Percentiles rank a stretch among this genome's conserved stretches.
These are phyloP conservation scores for Diutina siamensis DNA, from an alignment of 1,139 yeast species.

Conservation along the genomic window DNA sequence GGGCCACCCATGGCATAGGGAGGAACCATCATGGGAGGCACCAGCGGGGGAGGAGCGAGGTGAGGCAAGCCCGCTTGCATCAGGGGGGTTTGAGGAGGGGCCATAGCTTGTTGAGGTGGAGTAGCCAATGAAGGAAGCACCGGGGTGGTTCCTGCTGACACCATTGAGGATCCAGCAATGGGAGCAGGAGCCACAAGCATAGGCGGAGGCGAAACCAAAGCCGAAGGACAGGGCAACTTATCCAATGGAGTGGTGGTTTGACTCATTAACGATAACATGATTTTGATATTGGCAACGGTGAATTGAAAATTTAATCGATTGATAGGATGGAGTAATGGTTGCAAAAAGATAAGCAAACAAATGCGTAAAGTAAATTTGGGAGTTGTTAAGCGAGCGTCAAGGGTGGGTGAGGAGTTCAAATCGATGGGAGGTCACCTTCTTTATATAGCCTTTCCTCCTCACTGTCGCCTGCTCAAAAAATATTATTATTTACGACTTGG, in stretches of 20 bases:
- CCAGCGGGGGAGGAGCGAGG: background rate
- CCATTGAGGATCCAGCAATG: background rate
- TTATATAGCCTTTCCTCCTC: background rate
- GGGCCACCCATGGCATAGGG: background rate
- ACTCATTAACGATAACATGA: conserved; percentile 5
- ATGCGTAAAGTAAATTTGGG: background rate
- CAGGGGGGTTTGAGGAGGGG: background rate
- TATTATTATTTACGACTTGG: background rate
- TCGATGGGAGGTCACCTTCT: background rate
- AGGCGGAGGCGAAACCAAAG: background rate
- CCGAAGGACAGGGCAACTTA: background rate
- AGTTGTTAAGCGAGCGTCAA: conserved; percentile 5
- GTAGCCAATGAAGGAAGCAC: background rate
- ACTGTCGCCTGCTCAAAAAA: background rate
- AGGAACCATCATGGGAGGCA: background rate
- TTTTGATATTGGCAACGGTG: background rate
- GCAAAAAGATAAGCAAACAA: background rate
- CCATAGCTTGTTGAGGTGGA: background rate
- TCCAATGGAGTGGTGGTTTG: conserved; percentile 3
- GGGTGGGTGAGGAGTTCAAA: conserved; percentile 4
- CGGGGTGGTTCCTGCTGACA: background rate
- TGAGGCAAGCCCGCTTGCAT: conserved; percentile 5
- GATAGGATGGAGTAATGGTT: background rate
- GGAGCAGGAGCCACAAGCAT: background rate
- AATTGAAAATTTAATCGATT: background rate